phyloP scores from a whole-genome alignment of 495 filamentous ascomycete genomes.

The Parachaetomium inaequale region DNA sequence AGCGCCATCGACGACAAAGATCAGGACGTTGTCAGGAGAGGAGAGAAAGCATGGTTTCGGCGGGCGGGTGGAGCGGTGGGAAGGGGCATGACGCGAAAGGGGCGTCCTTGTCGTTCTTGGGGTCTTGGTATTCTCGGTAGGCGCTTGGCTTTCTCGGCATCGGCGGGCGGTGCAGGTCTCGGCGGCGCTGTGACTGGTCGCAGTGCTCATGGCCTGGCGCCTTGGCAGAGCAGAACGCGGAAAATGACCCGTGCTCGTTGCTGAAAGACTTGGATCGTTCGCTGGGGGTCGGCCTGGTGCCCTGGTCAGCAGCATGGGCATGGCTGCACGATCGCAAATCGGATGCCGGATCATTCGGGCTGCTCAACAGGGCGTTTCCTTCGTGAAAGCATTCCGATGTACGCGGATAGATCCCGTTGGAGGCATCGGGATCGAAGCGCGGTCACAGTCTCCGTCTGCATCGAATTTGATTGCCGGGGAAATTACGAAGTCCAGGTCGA shows the following conservation, averaged over 20 bases:
- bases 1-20: constrained; percentile 15
- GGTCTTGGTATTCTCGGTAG: constrained; percentile 23
- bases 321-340: neutral
- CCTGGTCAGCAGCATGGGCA: constrained; percentile 1
- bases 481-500: too few species aligned
- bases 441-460: neutral
- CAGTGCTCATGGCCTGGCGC: neutral
- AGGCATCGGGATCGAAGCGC: neutral
- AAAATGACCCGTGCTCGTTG: neutral
- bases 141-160: constrained; percentile 26
- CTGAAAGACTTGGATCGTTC: neutral
- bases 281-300: neutral
- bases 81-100: constrained; percentile 18
- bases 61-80: constrained; percentile 10
- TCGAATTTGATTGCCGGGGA: neutral
- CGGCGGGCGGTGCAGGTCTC: constrained; percentile 22
- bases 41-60: constrained; percentile 20
- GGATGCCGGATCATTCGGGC: neutral
- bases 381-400: too few species aligned
- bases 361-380: too few species aligned
- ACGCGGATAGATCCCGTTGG: too few species aligned
- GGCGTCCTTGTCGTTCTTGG: constrained; percentile 3
- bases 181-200: constrained; percentile 11
- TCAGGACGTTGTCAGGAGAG: constrained; percentile 8
- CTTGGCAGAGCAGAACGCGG: constrained; percentile 17